Conservation (phyloP, 768 basidiomycete species). For the Ramaria rubella region DNA sequence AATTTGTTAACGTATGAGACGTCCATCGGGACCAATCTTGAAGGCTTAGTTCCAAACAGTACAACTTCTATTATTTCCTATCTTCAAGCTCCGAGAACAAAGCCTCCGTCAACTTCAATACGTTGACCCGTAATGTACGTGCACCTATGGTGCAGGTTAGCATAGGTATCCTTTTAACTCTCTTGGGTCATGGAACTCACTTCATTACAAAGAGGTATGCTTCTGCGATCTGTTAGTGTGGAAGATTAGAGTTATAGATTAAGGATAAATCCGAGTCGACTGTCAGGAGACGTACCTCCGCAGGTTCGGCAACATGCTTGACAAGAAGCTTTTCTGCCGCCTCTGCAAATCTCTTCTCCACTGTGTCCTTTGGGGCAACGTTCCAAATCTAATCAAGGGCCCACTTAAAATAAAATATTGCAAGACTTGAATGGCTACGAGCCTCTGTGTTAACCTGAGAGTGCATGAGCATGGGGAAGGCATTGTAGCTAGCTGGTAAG, state of each 20-base stretch:
- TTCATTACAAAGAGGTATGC: slow-evolving; percentile 19
- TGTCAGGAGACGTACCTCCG: slow-evolving; percentile 7
- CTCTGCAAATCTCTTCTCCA: not conserved
- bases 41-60: too few relatives aligned
- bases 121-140: not conserved
- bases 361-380: not conserved
- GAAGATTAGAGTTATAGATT: not conserved
- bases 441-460: slow-evolving; percentile 12
- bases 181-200: slow-evolving; percentile 5
- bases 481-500: not conserved
- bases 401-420: not conserved
- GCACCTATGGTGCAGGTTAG: slow-evolving; percentile 3
- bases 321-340: slow-evolving; percentile 9
- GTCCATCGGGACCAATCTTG: too few relatives aligned
- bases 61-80: too few relatives aligned
- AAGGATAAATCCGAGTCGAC: not conserved
- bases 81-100: not conserved
- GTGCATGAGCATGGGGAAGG: not conserved
- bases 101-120: slow-evolving; percentile 6
- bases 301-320: slow-evolving; percentile 10
- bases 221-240: slow-evolving; percentile 12
- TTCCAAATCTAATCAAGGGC: slow-evolving; percentile 12
- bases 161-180: not conserved
- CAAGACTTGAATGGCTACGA: not conserved
- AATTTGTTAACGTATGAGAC: too few relatives aligned